Evolutionary conservation across 352 stramenopile genomes (phyloP), one percentile per base, ranked within the genome.

Genomic region (Phytophthora agathidicida): DNA sequence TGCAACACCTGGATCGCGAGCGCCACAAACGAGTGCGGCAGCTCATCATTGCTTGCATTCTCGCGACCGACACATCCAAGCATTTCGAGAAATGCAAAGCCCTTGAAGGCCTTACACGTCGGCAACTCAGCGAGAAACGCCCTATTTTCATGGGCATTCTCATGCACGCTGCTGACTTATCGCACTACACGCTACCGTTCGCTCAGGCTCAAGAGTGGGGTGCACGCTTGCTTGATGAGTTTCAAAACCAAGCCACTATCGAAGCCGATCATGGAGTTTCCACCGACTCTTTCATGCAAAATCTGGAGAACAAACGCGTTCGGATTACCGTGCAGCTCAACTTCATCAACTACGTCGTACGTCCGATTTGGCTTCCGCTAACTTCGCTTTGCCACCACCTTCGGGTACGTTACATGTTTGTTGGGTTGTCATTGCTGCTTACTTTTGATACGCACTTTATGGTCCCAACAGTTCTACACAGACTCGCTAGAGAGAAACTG

Each of bases 11-110:
- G 5, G 68, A 85, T 35, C 69, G 65, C 7, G 63, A 76, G 1
- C 72, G 73, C 11, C 83, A 87, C 38, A 80, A 79, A 45, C 68
- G 63, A 35, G 80, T 89, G 20, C 79, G 80, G 16, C 61, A 80
- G 27, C 60, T 87, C 16, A 85, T 90, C 50, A 89, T 91, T 33
- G 43, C 66, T 3, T 88, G 68, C 37, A 93, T 95, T 41, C 64
- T 96, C 19, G 68, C 82, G 9, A 96, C 83, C 8, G 85, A 94
- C 62, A 93, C 91, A 81, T 67, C 68, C 36, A 82, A 80, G 22
- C 83, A 94, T 45, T 90, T 91, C 46, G 74, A 91, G 10, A 86
- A 91, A 27, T 88, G 72, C 50, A 93, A 86, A 16, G 50, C 64
- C 9, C 68, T 90, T 6, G 80, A 92, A 42, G 75, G 69, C 17